Evolutionary conservation across 1,284 basidiomycete genomes (phyloP), one percentile per base, ranked within the genome.

Genomic region (Malassezia brasiliensis): DNA sequence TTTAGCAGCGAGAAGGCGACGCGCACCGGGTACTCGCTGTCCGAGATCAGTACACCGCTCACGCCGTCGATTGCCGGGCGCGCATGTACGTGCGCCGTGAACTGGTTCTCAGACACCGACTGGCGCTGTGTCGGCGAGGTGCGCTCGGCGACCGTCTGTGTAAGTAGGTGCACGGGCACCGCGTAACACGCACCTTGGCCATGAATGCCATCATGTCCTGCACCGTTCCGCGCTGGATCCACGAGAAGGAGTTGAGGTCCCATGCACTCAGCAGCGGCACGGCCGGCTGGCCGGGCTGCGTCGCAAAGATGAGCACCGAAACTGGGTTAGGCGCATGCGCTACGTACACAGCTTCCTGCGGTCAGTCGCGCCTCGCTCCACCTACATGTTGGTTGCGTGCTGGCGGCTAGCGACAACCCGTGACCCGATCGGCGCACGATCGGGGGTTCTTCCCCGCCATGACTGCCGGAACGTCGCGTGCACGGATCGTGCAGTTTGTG

Each of bases 1-100:
- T 89, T 85, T 57, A 99, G 80, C 38, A 99, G 81, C 5, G 90
- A 93, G 79, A 96, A 98, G 2, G 91, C 93, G 9, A 93, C 89
- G 52, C 94, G 85, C 53, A 89, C 87, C 46, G 93, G 94, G 78
- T 99, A 99, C 74, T 98, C 93, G 50, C 87, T 82, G 78, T 96
- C 93, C 37, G 90, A 86, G 68, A 98, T 87, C 71, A 96, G 84
- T 57, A 96, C 88, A 47, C 83, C 93, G 85, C 76, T 59, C 45
- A 68, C 57, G 30, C 66, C 66, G 48, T 76, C 76, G 8, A 69
- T 66, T n/a, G 73, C 68, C 1, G 71, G 72, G 2, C 69, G 67
- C 12, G 77, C 63, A 77, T 91, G 94, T 35, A 90, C 88, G 78
- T 98, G 90, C 0, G 90, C 90, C 20, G 84, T 87, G 76, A 96